A percentile compares a stretch with the other conserved stretches of the same genome.
These are phyloP conservation scores for Calonectria ilicicola DNA, from an alignment of 2,329 filamentous ascomycete species.

Conservation along the genomic window DNA sequence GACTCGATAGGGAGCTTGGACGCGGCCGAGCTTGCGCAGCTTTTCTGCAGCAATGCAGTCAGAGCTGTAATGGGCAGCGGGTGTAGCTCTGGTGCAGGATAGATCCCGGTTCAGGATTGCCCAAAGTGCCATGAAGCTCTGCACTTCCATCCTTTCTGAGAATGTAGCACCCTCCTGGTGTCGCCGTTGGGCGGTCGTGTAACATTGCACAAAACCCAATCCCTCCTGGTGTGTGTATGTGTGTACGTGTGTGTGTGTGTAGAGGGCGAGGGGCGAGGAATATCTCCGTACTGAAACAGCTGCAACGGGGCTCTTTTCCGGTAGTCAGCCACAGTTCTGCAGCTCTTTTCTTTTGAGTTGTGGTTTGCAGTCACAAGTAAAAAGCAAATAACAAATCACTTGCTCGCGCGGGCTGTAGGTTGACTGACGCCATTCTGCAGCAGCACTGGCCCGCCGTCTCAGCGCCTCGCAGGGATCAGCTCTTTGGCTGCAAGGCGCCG, in stretches of 20 bases:
- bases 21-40: slow-evolving; percentile 38
- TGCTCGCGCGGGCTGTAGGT: slow-evolving; percentile 9
- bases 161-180: not conserved
- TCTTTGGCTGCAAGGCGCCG: slow-evolving; percentile 19
- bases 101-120: slow-evolving; percentile 16
- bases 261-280: slow-evolving; percentile 1
- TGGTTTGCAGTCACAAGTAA: not conserved
- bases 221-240: not conserved
- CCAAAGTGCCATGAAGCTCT: slow-evolving; percentile 13
- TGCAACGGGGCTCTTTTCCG: not conserved
- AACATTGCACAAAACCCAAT: slow-evolving; percentile 29
- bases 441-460: slow-evolving; percentile 4
- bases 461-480: slow-evolving; percentile 16
- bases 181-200: slow-evolving; percentile 21
- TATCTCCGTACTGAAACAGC: slow-evolving; percentile 34
- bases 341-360: not conserved
- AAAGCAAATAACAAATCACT: slow-evolving; percentile 13
- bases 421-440: slow-evolving; percentile 29
- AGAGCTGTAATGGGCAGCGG: not conserved
- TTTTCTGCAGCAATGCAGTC: slow-evolving; percentile 31
- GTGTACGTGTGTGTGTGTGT: no score
- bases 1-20: slow-evolving; percentile 30
- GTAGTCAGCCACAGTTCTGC: not conserved
- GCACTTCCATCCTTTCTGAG: slow-evolving; percentile 31
- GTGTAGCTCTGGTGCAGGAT: not conserved